Evolutionary conservation across 495 filamentous ascomycete species (phyloP), one percentile per base, ranked within the genome.

Genomic region (Xylaria venustula): DNA sequence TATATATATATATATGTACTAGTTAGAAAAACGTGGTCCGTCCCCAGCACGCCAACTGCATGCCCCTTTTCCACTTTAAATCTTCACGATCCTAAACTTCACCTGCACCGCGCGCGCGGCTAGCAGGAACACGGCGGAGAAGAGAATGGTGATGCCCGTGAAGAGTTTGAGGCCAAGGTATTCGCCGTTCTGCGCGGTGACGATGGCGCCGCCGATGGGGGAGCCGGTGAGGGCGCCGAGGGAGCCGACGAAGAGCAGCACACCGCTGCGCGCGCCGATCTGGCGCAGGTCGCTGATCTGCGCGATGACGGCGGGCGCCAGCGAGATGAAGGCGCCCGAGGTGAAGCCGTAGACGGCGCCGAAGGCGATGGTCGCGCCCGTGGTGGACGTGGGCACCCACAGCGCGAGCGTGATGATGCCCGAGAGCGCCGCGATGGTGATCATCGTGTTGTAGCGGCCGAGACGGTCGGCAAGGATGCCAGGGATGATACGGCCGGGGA

Each of bases 391-490:
- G 5, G 87, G 88, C 4, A 92, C 76, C 87, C 88, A 91, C 0
- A 92, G 75, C 11, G 83, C 87, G 0, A 93, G 78, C 0, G 86
- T 82, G 42, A 92, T 75, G 41, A 92, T 81, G 17, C 77, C 81
- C 0, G 85, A 85, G 57, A 86, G 73, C 34, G 73, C 75, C 2
- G 82, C 78, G 66, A 87, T 88, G 36, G 85, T 48, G 28, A 90
- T 81, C 80, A 91, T 88, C 12, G 84, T 75, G 72, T 93, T 93
- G 76, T 84, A 92, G 25, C 87, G 83, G 1, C 90, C 90, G 34
- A 90, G 40, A 61, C 82, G 84, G 71, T 94, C 90, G 41, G 86
- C 90, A 17, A 88, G 49, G 64, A 85, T 83, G n/a, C 87, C 87
- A 1, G 89, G 89, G 8, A 90, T 61, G 49, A 89, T 90, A 49